These are phyloP conservation scores for Ligustrum vulgare DNA, from an alignment of 257 asterid genomes.

Conservation along the genomic window DNA sequence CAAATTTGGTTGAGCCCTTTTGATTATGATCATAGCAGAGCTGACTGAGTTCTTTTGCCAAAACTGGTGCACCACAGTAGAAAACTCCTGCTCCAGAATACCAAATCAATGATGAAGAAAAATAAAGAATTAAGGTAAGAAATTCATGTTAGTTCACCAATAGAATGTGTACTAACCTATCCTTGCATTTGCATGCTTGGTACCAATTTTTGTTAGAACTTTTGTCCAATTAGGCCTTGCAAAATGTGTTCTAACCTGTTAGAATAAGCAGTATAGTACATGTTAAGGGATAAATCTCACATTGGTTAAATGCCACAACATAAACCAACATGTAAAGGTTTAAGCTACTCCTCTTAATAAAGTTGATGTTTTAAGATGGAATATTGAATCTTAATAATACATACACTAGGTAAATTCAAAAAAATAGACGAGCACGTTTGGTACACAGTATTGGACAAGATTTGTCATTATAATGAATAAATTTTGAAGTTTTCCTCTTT, in stretches of 20 bases:
- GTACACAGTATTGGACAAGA: background rate
- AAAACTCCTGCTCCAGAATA: conserved; percentile 68
- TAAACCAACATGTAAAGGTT: too few relatives aligned
- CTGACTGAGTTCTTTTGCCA: conserved; percentile 83
- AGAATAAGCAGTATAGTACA: background rate
- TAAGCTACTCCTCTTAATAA: too few relatives aligned
- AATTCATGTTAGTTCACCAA: background rate
- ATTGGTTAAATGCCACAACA: background rate
- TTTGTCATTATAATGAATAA: background rate
- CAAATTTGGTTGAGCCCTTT: conserved; percentile 87
- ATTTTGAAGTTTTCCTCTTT: background rate
- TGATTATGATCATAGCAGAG: conserved; percentile 84
- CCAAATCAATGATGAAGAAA: conserved; percentile 6
- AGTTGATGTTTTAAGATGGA: too few relatives aligned
- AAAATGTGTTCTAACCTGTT: conserved; percentile 88
- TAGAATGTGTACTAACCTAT: conserved; percentile 49
- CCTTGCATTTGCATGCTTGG: conserved; percentile 94
- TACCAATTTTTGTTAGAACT: conserved; percentile 70
- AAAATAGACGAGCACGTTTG: background rate
- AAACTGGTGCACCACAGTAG: conserved; percentile 91
- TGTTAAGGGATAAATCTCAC: background rate
- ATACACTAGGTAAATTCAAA: background rate
- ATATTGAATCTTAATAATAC: too few relatives aligned
- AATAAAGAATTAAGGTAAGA: background rate
- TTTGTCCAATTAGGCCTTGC: conserved; percentile 98